Conservation (phyloP, 441 rosid genomes). For the Pelargonium fulgidum region DNA sequence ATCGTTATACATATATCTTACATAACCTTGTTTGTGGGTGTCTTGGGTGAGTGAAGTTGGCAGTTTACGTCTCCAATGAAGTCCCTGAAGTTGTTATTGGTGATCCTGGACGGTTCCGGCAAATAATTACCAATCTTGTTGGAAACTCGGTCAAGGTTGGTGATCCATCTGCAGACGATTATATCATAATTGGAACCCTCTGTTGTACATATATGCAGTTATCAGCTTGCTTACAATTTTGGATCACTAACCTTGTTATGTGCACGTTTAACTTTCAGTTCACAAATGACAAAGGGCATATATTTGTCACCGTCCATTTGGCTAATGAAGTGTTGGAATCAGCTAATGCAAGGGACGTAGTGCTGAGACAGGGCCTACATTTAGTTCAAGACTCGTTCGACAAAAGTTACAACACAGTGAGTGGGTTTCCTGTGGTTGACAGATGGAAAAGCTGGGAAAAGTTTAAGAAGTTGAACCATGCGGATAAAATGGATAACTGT, state of each 20-base stretch:
- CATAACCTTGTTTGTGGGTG: conserved; percentile 18
- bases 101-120: conserved; percentile 78
- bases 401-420: conserved; percentile 43
- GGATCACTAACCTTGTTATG: neutral
- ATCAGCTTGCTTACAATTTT: neutral
- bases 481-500: conserved; percentile 25
- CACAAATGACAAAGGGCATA: conserved; percentile 72
- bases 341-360: conserved; percentile 39
- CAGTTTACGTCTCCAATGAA: conserved; percentile 68
- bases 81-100: conserved; percentile 80
- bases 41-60: conserved; percentile 52
- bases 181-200: neutral
- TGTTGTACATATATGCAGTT: neutral
- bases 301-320: conserved; percentile 79
- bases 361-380: conserved; percentile 48
- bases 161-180: neutral
- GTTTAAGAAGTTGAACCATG: conserved; percentile 35
- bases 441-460: conserved; percentile 82
- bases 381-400: conserved; percentile 33
- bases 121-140: conserved; percentile 85
- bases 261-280: conserved; percentile 45
- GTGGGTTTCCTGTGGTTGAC: conserved; percentile 78
- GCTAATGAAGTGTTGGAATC: conserved; percentile 53
- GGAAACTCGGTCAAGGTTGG: conserved; percentile 91
- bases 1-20: neutral